Evolutionary conservation across 2,329 filamentous ascomycete species (phyloP).

Genomic region (Penicillium sclerotigenum): DNA sequence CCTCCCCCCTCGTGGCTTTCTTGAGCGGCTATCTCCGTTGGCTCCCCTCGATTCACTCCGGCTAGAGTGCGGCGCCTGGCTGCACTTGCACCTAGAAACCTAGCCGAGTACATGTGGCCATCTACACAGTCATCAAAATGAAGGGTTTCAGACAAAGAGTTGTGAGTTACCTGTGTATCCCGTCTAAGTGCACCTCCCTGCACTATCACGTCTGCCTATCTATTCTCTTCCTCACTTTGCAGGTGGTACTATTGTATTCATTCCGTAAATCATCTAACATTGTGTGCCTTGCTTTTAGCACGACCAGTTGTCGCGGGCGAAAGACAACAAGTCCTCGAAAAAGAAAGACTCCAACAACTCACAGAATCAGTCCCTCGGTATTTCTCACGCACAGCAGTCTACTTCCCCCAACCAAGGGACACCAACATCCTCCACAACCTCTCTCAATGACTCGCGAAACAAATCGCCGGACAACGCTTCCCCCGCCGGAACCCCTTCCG

Average conservation of each 20-base stretch:
- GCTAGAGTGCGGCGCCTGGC: conserved; percentile 36
- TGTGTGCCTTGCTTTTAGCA: conserved; percentile 45
- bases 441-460: conserved; percentile 78
- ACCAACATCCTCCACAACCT: conserved; percentile 84
- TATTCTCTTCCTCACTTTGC: conserved; percentile 26
- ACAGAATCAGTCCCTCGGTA: conserved; percentile 59
- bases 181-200: conserved; percentile 18
- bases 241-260: conserved; percentile 5
- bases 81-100: conserved; percentile 34
- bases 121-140: conserved; percentile 61
- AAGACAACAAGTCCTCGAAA: conserved; percentile 79
- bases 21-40: conserved; percentile 22
- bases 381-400: conserved; percentile 52
- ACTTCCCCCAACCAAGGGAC: conserved; percentile 64
- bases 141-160: conserved; percentile 97
- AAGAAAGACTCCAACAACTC: conserved; percentile 67
- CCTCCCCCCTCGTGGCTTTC: conserved; percentile 24
- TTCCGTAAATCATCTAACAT: conserved; percentile 9
- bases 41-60: conserved; percentile 27
- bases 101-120: conserved; percentile 38
- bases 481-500: conserved; percentile 27
- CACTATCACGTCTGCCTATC: conserved; percentile 24
- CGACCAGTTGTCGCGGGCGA: conserved; percentile 86
- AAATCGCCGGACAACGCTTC: conserved; percentile 58
- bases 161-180: conserved; percentile 58